Percentiles rank a stretch among this genome's conserved stretches.
Conservation (phyloP, 108 stramenopile species). For the Stephanodiscus triporus region DNA sequence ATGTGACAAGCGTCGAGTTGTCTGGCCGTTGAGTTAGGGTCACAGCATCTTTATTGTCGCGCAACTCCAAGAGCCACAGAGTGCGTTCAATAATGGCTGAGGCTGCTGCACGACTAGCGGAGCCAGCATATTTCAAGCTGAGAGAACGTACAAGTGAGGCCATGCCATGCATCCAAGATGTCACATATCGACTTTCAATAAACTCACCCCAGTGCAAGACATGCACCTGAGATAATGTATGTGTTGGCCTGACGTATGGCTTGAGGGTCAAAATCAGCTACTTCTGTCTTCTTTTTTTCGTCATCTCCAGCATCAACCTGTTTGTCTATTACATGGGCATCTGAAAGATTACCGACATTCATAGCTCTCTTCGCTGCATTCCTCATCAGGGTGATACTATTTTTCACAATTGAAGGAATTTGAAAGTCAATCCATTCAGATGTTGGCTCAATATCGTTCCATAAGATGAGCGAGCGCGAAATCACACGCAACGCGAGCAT, state of each 20-base stretch:
- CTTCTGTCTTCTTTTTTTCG: conserved; percentile 17
- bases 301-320: conserved; percentile 6
- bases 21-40: conserved; percentile 80
- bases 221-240: conserved; percentile 93
- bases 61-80: conserved; percentile 70
- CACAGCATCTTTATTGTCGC: conserved; percentile 74
- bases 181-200: no score
- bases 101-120: conserved; percentile 77
- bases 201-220: conserved; percentile 80
- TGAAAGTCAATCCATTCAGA: conserved; percentile 82
- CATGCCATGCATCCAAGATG: no score
- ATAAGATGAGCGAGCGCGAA: conserved; percentile 90
- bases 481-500: conserved; percentile 90
- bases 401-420: conserved; percentile 72
- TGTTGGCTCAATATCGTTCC: conserved; percentile 88
- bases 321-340: conserved; percentile 14
- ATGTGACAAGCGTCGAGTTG: conserved; percentile 83
- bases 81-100: conserved; percentile 64
- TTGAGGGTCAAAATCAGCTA: conserved; percentile 79
- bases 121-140: conserved; percentile 87
- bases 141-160: no score
- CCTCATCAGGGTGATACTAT: conserved; percentile 64
- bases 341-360: conserved; percentile 1
- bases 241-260: conserved; percentile 90
- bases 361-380: conserved; percentile 42